A percentile compares a stretch with the other conserved stretches of the same genome.
Evolutionary conservation across 441 rosid species (phyloP).

Genomic region (Geranium incanum): DNA sequence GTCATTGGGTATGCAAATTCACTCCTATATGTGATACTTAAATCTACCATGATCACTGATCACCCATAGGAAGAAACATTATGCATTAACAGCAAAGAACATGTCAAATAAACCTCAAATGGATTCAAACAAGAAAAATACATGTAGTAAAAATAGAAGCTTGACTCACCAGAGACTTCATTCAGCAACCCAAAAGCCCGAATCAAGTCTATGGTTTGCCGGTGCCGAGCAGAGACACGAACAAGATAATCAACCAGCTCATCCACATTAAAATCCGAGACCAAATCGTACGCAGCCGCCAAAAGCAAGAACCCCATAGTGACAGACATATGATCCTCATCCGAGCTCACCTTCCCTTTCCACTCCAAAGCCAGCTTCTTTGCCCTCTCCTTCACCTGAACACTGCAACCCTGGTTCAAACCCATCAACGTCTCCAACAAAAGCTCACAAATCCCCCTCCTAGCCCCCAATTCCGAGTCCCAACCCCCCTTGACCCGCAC

Average conservation of each 20-base stretch:
- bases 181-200: constrained; percentile 44
- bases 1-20: neutral
- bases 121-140: neutral
- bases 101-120: neutral
- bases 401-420: constrained; percentile 28
- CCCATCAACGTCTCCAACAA: constrained; percentile 48
- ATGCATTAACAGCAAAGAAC: neutral
- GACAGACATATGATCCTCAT: constrained; percentile 31
- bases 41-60: too few relatives aligned
- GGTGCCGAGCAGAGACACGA: constrained; percentile 29
- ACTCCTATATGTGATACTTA: too few relatives aligned
- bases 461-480: constrained; percentile 23
- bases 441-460: constrained; percentile 42
- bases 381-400: constrained; percentile 46
- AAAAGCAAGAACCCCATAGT: constrained; percentile 54
- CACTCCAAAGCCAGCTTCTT: constrained; percentile 53
- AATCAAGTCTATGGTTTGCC: constrained; percentile 35
- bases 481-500: constrained; percentile 18
- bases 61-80: neutral
- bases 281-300: constrained; percentile 46
- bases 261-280: constrained; percentile 31
- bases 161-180: constrained; percentile 32
- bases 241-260: constrained; percentile 44
- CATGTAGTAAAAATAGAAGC: constrained; percentile 13
- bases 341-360: constrained; percentile 33